Percentiles rank a stretch among this genome's conserved stretches.
phyloP scores from a whole-genome alignment of 345 rosid species.

The Melastoma malabathricum region DNA sequence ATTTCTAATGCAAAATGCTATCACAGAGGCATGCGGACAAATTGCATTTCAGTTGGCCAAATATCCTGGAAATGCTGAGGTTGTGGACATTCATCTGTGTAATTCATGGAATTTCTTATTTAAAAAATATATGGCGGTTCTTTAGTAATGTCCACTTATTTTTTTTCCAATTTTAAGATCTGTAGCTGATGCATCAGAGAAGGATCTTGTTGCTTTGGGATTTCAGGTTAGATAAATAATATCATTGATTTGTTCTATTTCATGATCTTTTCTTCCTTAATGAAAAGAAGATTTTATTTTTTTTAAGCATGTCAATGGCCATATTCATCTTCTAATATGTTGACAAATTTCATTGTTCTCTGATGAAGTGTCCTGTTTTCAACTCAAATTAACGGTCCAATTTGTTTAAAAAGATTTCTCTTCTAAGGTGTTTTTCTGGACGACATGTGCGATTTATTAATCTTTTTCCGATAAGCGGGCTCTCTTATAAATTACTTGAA shows the following conservation, averaged over 20 bases:
- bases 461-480: too few species aligned
- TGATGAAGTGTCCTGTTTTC: too few species aligned
- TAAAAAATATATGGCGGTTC: background rate
- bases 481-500: constrained; percentile 6
- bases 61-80: constrained; percentile 90
- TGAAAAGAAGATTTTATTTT: too few species aligned
- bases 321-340: too few species aligned
- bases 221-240: constrained; percentile 57
- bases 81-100: constrained; percentile 9
- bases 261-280: too few species aligned
- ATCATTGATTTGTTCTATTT: background rate
- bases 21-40: constrained; percentile 88
- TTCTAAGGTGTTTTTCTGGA: too few species aligned
- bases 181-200: constrained; percentile 90
- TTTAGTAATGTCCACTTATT: background rate
- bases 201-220: constrained; percentile 80
- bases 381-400: too few species aligned
- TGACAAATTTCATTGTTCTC: too few species aligned
- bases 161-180: constrained; percentile 36
- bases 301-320: too few species aligned
- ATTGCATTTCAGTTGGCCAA: constrained; percentile 72
- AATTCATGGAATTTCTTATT: background rate
- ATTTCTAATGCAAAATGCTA: constrained; percentile 6
- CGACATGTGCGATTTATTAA: too few species aligned
- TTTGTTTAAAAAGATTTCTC: too few species aligned